Evolutionary conservation across 176 grass and related monocot genomes (phyloP), one percentile per base, ranked within the genome.

Genomic region (Oropetium thomaeum): DNA sequence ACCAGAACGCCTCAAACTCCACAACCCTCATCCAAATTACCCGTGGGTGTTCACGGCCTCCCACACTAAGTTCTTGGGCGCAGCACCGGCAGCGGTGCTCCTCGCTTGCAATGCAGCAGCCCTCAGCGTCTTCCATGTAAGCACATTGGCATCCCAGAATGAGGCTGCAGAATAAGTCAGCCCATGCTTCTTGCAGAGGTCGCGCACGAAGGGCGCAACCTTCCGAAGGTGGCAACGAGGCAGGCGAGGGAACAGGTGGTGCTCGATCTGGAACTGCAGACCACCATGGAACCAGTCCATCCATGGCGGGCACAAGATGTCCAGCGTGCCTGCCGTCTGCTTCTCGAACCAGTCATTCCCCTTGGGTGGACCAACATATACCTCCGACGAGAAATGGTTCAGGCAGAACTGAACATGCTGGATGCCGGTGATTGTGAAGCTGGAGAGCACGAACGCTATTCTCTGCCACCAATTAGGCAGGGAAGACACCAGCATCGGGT

Each of bases 241-340:
- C 5, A 99, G 84, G 60, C 96, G 84, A 47, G 96, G 96, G 9
- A 99, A 99, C 9, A 99, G 49, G 65, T 99, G 96, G 96, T 99
- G 96, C 77, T 95, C 96, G 37, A 90, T 73, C 81, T 99, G 96
- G 73, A 92, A 99, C 12, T 99, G 96, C 70, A 99, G 71, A 1
- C 96, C 96, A 0, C 96, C 92, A 28, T 99, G 96, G 89, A 99
- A 99, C 96, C 96, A 99, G 69, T 99, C 96, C 96, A 99, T 95
- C 89, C 87, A 99, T 0, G 96, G 92, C 0, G 96, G 26, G 87
- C 96, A 99, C 49, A 68, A 60, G 65, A 99, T 88, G 85, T 99
- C 78, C 2, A 99, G 82, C 0, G 96, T 48, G 38, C 96, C 96
- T 0, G 79, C 86, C 0, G 96, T 95, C 72, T 99, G 96, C 84